Evolutionary conservation across 164 flowering plant genomes (phyloP).

Genomic region (Platanus orientalis): DNA sequence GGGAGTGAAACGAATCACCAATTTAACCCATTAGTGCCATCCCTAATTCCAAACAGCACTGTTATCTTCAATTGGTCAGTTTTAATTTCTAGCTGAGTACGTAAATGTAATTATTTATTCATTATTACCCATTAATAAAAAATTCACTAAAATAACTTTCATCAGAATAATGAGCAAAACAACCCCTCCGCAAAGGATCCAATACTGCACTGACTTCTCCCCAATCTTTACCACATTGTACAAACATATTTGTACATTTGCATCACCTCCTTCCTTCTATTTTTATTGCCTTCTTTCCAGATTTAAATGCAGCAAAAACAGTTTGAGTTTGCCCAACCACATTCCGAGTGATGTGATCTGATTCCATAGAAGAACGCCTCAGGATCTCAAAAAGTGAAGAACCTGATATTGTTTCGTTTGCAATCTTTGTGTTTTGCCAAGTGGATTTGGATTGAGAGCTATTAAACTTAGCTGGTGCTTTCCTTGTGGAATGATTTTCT

Average conservation of each 20-base stretch:
- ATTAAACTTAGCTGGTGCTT: constrained; percentile 40
- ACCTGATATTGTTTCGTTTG: constrained; percentile 25
- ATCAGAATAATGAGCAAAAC: too few relatives aligned
- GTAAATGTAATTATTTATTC: too few relatives aligned
- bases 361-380: constrained; percentile 43
- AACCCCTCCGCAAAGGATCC: too few relatives aligned
- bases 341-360: constrained; percentile 18
- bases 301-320: constrained; percentile 64
- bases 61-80: too few relatives aligned
- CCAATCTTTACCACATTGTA: neutral
- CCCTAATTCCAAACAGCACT: too few relatives aligned
- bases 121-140: too few relatives aligned
- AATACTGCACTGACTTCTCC: too few relatives aligned
- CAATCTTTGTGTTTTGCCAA: constrained; percentile 23
- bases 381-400: constrained; percentile 64
- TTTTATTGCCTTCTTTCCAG: constrained; percentile 42
- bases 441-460: constrained; percentile 43
- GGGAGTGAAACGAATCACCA: too few relatives aligned
- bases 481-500: constrained; percentile 32
- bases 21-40: too few relatives aligned
- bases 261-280: constrained; percentile 32
- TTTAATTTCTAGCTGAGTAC: too few relatives aligned
- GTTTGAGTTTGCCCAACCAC: constrained; percentile 35
- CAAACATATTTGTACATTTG: neutral
- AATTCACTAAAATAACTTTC: too few relatives aligned